A percentile compares a stretch with the other conserved stretches of the same genome.
These are phyloP conservation scores for Pseudocercospora cruenta DNA, from an alignment of 2,329 filamentous ascomycete species.

Conservation along the genomic window DNA sequence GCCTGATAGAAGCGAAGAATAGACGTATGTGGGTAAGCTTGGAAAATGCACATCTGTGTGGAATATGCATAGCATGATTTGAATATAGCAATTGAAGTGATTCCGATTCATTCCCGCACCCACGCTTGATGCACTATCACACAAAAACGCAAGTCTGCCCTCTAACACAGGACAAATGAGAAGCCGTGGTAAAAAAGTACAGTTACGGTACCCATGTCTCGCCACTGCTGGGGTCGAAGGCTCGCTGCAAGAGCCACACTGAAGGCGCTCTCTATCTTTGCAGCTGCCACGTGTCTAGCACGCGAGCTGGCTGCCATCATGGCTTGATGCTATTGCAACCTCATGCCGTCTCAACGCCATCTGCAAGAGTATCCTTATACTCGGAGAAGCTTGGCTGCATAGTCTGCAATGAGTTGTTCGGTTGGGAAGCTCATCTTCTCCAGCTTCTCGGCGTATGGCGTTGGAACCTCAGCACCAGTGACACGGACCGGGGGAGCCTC, in stretches of 20 bases:
- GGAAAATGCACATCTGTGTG: background rate
- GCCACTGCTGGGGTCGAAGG: slow-evolving; percentile 17
- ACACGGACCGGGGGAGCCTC: slow-evolving; percentile 91
- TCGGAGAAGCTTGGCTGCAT: slow-evolving; percentile 84
- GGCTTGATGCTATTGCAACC: slow-evolving; percentile 7
- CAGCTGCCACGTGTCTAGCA: slow-evolving; percentile 23
- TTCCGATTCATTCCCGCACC: slow-evolving; percentile 24
- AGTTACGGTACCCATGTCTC: slow-evolving; percentile 27
- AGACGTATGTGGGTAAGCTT: background rate
- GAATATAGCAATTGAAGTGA: slow-evolving; percentile 15
- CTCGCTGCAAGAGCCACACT: slow-evolving; percentile 8
- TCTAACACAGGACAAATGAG: slow-evolving; percentile 18
- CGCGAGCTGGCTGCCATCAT: slow-evolving; percentile 12
- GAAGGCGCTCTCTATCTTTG: slow-evolving; percentile 7
- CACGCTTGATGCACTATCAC: slow-evolving; percentile 26
- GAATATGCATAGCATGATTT: slow-evolving; percentile 6
- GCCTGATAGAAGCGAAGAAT: background rate
- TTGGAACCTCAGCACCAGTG: slow-evolving; percentile 95
- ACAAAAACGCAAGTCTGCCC: slow-evolving; percentile 16
- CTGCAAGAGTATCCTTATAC: slow-evolving; percentile 52
- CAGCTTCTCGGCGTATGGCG: slow-evolving; percentile 88
- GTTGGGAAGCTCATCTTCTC: slow-evolving; percentile 96
- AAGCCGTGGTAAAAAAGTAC: slow-evolving; percentile 30
- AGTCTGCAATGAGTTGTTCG: slow-evolving; percentile 82
- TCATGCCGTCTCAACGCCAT: slow-evolving; percentile 6